Evolutionary conservation across 306 rosid species (phyloP), one percentile per base, ranked within the genome.

Genomic region (Vachellia collinsii): DNA sequence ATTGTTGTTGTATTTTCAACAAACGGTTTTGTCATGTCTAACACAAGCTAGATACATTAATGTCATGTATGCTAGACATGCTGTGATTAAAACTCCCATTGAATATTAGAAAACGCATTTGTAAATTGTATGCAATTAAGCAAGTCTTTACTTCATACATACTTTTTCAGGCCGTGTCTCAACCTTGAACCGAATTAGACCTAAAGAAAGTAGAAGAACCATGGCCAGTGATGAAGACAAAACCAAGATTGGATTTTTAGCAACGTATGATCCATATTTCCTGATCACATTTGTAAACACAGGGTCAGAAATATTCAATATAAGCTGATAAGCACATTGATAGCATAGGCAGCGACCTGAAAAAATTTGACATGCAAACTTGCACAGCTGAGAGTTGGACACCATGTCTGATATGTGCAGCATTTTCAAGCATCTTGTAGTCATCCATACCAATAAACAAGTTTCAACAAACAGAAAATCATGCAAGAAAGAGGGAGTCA

Each of bases 151-250:
- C 34, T 44, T 20, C 46, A 71, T 75, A 70, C 58, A 51, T 87
- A 94, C 99, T 94, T 95, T 95, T 86, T 89, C 96, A 59, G 99
- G 98, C 64, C 98, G 85, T 74, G 99, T 93, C 88, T 95, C 99
- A 86, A 95, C 98, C 88, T 90, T 90, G 88, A 93, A 90, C 82
- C 83, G 89, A 66, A 95, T 81, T 80, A 95, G 97, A 80, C 99
- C 99, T 46, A 95, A 76, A 85, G 98, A 93, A 29, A 95, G 96
- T 61, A 95, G 85, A 82, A 93, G 88, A 89, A 92, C 94, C 41
- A 90, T 72, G 44, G 85, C 90, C 73, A 90, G 25, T 16, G 99
- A 93, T 78, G 98, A 88, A 80, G 88, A 86, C 89, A 95, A 79
- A 76, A 93, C 91, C 72, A 70, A 51, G 66, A 85, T 81, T 65